phyloP scores from a whole-genome alignment of 2,329 filamentous ascomycete genomes.

The Penicillium sp. region DNA sequence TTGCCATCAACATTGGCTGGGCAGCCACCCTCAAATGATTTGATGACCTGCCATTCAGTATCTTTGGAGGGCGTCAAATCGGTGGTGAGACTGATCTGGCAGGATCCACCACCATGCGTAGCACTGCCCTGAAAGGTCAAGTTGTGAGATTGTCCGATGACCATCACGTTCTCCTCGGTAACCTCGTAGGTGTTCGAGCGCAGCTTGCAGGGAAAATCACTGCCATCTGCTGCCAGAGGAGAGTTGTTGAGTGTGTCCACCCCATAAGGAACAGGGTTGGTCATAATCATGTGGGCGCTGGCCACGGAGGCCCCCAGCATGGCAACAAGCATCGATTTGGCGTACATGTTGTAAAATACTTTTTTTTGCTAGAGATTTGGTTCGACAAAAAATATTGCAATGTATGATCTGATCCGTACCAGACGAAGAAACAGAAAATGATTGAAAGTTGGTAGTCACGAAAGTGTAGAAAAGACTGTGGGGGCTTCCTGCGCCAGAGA shows the following conservation, averaged over 20 bases:
- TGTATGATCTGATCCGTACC: constrained; percentile 33
- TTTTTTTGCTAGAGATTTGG: constrained; percentile 5
- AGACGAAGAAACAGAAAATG: constrained; percentile 30
- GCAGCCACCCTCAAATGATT: constrained; percentile 84
- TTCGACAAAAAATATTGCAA: constrained; percentile 21
- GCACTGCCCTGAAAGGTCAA: constrained; percentile 71
- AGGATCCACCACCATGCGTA: constrained; percentile 87
- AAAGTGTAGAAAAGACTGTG: not conserved
- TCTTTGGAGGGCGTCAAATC: constrained; percentile 67
- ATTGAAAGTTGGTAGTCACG: constrained; percentile 22
- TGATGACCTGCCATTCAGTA: constrained; percentile 83
- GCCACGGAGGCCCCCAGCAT: constrained; percentile 57
- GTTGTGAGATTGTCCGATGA: constrained; percentile 61
- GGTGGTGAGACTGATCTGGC: constrained; percentile 83
- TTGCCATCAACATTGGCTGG: constrained; percentile 65
- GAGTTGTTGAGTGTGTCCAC: constrained; percentile 56
- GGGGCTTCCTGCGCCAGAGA: not conserved
- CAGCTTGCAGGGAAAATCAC: constrained; percentile 82
- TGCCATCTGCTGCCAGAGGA: constrained; percentile 62
- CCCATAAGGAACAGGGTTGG: constrained; percentile 65
- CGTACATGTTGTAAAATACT: constrained; percentile 28
- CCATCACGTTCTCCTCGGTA: constrained; percentile 58
- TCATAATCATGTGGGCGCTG: constrained; percentile 77
- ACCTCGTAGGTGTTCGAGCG: constrained; percentile 44
- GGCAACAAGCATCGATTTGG: constrained; percentile 36